phyloP scores from a whole-genome alignment of 2,329 filamentous ascomycete genomes.

The Calonectria pseudoturangicola region DNA sequence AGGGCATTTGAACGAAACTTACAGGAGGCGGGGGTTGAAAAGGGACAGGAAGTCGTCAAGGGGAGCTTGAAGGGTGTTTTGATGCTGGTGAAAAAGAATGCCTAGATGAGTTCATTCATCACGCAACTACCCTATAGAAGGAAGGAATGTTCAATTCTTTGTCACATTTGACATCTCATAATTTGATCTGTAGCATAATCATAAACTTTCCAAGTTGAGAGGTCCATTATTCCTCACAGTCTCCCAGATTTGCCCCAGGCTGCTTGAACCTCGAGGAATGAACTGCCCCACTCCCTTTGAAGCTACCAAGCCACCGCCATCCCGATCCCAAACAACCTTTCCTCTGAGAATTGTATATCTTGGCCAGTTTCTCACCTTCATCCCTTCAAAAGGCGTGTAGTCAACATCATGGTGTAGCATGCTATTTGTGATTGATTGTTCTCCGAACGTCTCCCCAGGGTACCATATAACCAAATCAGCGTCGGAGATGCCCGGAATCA shows the following conservation, averaged over 20 bases:
- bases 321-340: slow-evolving; percentile 74
- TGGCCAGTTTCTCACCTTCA: slow-evolving; percentile 74
- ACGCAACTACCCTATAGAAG: too few relatives aligned
- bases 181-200: too few relatives aligned
- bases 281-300: slow-evolving; percentile 70
- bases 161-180: too few relatives aligned
- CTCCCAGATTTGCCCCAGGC: not conserved
- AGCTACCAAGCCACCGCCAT: slow-evolving; percentile 69
- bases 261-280: slow-evolving; percentile 47
- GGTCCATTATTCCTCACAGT: not conserved
- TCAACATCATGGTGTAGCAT: slow-evolving; percentile 77
- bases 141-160: too few relatives aligned
- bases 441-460: slow-evolving; percentile 57
- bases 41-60: slow-evolving; percentile 57
- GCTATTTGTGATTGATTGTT: slow-evolving; percentile 65
- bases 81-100: slow-evolving; percentile 56
- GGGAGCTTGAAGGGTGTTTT: slow-evolving; percentile 51
- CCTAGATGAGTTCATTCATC: too few relatives aligned
- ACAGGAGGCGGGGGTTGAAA: slow-evolving; percentile 59
- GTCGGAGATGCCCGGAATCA: slow-evolving; percentile 66
- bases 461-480: slow-evolving; percentile 77
- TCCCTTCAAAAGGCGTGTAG: slow-evolving; percentile 78
- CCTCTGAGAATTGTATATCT: slow-evolving; percentile 76
- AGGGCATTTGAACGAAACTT: slow-evolving; percentile 54
- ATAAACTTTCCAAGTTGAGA: not conserved